phyloP scores from a whole-genome alignment of 2,329 filamentous ascomycete species.

The Esteya vermicola region DNA sequence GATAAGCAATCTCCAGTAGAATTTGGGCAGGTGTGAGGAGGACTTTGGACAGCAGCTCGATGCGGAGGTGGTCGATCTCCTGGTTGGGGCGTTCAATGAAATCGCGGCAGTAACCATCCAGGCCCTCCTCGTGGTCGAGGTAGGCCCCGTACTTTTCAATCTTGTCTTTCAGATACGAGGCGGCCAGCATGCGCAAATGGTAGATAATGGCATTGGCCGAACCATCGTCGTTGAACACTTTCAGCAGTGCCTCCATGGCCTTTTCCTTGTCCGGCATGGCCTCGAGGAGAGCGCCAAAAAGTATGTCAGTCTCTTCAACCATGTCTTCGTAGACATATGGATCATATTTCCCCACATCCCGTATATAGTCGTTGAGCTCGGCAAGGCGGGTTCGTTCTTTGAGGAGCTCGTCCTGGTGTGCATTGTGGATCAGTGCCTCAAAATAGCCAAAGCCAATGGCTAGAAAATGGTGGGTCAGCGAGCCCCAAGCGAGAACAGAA shows the following conservation, averaged over 20 bases:
- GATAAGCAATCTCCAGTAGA: slow-evolving; percentile 75
- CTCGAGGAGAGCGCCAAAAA: slow-evolving; percentile 50
- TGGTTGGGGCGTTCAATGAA: slow-evolving; percentile 60
- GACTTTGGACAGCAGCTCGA: slow-evolving; percentile 62
- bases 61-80: slow-evolving; percentile 84
- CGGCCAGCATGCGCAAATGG: slow-evolving; percentile 68
- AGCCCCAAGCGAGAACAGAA: neutral
- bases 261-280: slow-evolving; percentile 46
- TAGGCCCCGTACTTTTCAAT: slow-evolving; percentile 57
- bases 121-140: slow-evolving; percentile 40
- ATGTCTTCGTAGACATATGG: slow-evolving; percentile 69
- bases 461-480: slow-evolving; percentile 20
- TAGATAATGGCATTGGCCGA: slow-evolving; percentile 68
- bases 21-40: slow-evolving; percentile 68
- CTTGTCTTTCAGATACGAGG: slow-evolving; percentile 70
- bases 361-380: slow-evolving; percentile 56
- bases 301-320: slow-evolving; percentile 55
- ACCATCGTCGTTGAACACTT: slow-evolving; percentile 59
- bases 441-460: slow-evolving; percentile 90
- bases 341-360: slow-evolving; percentile 56
- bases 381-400: slow-evolving; percentile 60
- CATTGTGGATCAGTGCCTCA: slow-evolving; percentile 61
- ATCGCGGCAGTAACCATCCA: slow-evolving; percentile 55
- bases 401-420: slow-evolving; percentile 49
- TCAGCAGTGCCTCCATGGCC: slow-evolving; percentile 38